phyloP scores from a whole-genome alignment of 345 rosid species.

The Camelina laxa region DNA sequence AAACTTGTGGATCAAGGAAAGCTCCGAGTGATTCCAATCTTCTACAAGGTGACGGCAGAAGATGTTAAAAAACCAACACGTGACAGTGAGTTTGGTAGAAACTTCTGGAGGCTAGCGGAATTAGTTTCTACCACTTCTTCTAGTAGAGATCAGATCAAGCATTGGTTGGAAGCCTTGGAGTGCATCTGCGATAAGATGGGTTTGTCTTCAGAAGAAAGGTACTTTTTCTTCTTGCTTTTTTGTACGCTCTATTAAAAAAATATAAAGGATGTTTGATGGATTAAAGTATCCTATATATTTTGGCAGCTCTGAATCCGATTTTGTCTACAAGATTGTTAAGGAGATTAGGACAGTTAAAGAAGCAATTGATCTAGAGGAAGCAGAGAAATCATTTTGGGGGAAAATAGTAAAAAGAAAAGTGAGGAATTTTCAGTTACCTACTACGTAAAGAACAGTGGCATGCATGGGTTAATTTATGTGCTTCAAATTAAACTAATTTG shows the following conservation, averaged over 20 bases:
- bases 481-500: too few relatives aligned
- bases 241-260: too few relatives aligned
- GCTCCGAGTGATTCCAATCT: conserved; percentile 26
- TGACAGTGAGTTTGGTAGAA: conserved; percentile 32
- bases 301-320: conserved; percentile 38
- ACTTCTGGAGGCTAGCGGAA: conserved; percentile 18
- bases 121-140: background rate
- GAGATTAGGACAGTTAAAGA: background rate
- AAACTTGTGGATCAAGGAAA: conserved; percentile 11
- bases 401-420: too few relatives aligned
- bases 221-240: too few relatives aligned
- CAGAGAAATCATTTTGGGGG: background rate
- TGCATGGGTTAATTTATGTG: too few relatives aligned
- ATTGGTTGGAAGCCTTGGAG: background rate
- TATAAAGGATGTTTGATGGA: background rate
- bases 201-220: background rate
- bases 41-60: background rate
- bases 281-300: background rate
- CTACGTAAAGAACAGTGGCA: too few relatives aligned
- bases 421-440: background rate
- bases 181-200: conserved; percentile 4
- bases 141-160: background rate
- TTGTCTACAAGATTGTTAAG: conserved; percentile 16
- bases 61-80: background rate
- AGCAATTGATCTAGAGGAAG: background rate